Percentiles rank a stretch among this genome's conserved stretches.
Conservation (phyloP, 164 flowering plant species). For the Pachysandra terminalis region DNA sequence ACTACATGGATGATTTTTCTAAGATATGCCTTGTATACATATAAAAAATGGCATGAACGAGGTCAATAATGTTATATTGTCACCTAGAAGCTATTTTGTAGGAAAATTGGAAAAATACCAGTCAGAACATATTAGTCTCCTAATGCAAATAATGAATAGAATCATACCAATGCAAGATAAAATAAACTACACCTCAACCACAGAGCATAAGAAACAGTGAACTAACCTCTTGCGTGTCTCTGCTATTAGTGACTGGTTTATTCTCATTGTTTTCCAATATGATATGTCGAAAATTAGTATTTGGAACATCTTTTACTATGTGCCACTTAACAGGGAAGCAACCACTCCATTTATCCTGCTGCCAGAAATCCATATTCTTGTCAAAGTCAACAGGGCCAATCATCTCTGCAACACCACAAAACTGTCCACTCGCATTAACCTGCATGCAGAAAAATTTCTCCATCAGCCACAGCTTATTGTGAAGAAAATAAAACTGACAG, state of each 20-base stretch:
- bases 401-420: constrained; percentile 80
- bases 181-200: too few species aligned
- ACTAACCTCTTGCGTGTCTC: constrained; percentile 94
- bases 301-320: background rate
- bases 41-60: too few species aligned
- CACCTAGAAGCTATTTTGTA: too few species aligned
- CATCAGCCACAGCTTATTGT: background rate
- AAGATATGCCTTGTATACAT: too few species aligned
- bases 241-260: constrained; percentile 93
- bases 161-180: too few species aligned
- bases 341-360: background rate
- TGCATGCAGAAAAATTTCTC: constrained; percentile 29
- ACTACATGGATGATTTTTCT: too few species aligned
- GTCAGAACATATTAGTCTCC: too few species aligned
- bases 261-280: constrained; percentile 13
- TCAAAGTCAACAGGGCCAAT: background rate
- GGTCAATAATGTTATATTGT: too few species aligned
- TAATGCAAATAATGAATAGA: too few species aligned
- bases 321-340: background rate
- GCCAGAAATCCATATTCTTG: background rate
- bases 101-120: too few species aligned
- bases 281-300: background rate
- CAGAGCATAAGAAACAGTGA: background rate
- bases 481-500: background rate
- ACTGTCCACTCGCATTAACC: constrained; percentile 86